Conservation (phyloP, 495 filamentous ascomycete species). For the Penicillium argentinense region DNA sequence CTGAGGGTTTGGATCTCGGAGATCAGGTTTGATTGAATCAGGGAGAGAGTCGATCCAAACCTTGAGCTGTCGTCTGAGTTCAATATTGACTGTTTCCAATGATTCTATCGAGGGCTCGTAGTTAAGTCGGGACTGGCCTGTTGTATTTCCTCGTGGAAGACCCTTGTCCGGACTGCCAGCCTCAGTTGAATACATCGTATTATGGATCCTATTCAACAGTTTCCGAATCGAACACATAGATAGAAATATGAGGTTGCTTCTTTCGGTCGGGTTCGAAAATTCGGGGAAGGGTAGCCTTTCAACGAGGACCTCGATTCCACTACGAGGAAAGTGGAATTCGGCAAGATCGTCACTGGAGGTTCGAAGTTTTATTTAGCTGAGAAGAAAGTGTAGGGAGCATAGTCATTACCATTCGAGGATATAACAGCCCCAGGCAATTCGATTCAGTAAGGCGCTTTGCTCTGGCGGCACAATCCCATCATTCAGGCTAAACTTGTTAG, state of each 20-base stretch:
- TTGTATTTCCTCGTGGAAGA: not conserved
- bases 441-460: conserved; percentile 6
- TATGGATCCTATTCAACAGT: conserved; percentile 20
- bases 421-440: conserved; percentile 22
- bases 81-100: conserved; percentile 13
- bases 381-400: not conserved
- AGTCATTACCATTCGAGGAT: conserved; percentile 19
- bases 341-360: conserved; percentile 17
- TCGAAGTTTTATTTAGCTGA: not conserved
- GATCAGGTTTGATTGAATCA: conserved; percentile 10
- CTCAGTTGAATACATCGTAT: conserved; percentile 13
- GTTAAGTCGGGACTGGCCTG: not conserved
- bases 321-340: conserved; percentile 21
- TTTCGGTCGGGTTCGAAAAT: conserved; percentile 6
- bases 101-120: conserved; percentile 10
- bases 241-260: conserved; percentile 12
- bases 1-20: conserved; percentile 2
- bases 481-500: conserved; percentile 13
- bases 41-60: conserved; percentile 16
- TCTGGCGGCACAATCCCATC: conserved; percentile 2
- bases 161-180: conserved; percentile 4
- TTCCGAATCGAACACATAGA: conserved; percentile 24
- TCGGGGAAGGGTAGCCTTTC: conserved; percentile 14
- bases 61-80: conserved; percentile 16
- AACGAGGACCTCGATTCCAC: conserved; percentile 16